Percentiles rank a stretch among this genome's conserved stretches.
Conservation (phyloP, 176 grass and related monocot species). For the Rhynchospora tenuis region DNA sequence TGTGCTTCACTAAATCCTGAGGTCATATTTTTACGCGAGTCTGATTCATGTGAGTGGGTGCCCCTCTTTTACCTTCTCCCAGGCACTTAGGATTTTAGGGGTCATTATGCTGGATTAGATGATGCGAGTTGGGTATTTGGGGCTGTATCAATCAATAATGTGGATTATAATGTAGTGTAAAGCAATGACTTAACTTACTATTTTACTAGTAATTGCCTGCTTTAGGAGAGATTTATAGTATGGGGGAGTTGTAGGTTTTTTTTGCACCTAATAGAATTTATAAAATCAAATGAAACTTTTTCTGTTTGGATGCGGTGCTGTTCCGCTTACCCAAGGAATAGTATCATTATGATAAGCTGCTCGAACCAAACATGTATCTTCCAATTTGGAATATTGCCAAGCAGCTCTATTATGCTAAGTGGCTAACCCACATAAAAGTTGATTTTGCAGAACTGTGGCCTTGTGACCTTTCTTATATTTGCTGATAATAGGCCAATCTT, state of each 20-base stretch:
- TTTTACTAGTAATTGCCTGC: not conserved
- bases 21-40: not conserved
- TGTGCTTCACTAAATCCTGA: not conserved
- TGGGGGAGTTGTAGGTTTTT: not conserved
- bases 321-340: no score
- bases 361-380: no score
- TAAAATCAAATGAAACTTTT: no score
- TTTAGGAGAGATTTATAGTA: constrained; percentile 7
- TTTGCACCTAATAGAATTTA: no score
- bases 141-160: not conserved
- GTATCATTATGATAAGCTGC: no score
- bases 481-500: no score
- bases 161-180: constrained; percentile 2
- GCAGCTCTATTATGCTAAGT: no score
- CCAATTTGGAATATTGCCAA: no score
- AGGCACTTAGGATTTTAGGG: not conserved
- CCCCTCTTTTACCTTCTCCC: not conserved
- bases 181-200: not conserved
- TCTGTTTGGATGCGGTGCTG: no score
- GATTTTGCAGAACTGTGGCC: no score
- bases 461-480: no score
- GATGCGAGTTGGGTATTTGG: not conserved
- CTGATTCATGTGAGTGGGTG: constrained; percentile 10
- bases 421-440: no score
- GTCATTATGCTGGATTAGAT: not conserved